phyloP scores from a whole-genome alignment of 148 eudicot genomes.

The Camellia lanceoleosa region DNA sequence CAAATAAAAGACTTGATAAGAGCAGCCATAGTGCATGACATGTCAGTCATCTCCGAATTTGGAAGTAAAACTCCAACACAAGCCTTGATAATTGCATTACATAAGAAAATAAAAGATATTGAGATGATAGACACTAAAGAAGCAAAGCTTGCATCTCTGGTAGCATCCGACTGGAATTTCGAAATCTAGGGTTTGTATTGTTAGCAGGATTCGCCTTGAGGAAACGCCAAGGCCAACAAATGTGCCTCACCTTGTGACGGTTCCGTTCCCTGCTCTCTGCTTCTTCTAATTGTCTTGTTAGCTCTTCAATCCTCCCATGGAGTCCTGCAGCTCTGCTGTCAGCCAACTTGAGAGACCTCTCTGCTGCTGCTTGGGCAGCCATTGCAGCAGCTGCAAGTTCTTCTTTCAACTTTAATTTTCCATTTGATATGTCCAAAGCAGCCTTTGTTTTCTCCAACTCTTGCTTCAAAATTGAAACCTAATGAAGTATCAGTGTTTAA shows the following conservation, averaged over 20 bases:
- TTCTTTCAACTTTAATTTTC: constrained; percentile 59
- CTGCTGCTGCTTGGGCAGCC: constrained; percentile 69
- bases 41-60: too few relatives aligned
- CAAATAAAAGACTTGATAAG: too few relatives aligned
- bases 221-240: constrained; percentile 68
- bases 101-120: not conserved
- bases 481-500: not conserved
- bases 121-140: constrained; percentile 19
- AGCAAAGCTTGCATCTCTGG: constrained; percentile 71
- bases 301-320: constrained; percentile 49
- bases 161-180: constrained; percentile 28
- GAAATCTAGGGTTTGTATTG: constrained; percentile 19
- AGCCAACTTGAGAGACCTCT: constrained; percentile 60
- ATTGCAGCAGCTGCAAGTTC: constrained; percentile 63
- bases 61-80: not conserved
- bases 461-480: constrained; percentile 51
- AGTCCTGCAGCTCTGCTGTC: constrained; percentile 52
- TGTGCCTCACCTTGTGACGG: constrained; percentile 35
- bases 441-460: constrained; percentile 66
- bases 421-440: constrained; percentile 48
- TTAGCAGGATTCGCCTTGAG: constrained; percentile 30
- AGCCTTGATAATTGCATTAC: not conserved
- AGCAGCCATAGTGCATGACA: too few relatives aligned
- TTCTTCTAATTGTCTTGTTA: constrained; percentile 56
- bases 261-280: constrained; percentile 35